Percentiles rank a stretch among this genome's conserved stretches.
These are phyloP conservation scores for Margaritispora aquatica DNA, from an alignment of 495 filamentous ascomycete species.

Conservation along the genomic window DNA sequence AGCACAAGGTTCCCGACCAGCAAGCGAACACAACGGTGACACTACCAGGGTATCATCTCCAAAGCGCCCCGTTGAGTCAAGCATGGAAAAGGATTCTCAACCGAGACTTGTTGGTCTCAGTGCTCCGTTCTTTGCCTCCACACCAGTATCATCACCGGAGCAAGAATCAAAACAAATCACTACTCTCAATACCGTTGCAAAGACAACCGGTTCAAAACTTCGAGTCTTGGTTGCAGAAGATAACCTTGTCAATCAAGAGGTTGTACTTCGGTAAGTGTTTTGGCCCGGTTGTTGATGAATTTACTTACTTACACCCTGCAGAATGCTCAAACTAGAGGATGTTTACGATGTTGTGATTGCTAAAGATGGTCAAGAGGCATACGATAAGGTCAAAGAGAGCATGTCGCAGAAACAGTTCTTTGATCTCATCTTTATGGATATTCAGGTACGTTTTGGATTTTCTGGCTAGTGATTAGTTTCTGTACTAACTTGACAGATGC, in stretches of 20 bases:
- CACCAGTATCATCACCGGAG: slow-evolving; percentile 9
- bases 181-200: slow-evolving; percentile 42
- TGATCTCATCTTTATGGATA: slow-evolving; percentile 90
- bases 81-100: slow-evolving; percentile 21
- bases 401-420: slow-evolving; percentile 69
- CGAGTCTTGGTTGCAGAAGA: slow-evolving; percentile 91
- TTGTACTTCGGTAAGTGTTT: slow-evolving; percentile 56
- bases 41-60: neutral
- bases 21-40: slow-evolving; percentile 5
- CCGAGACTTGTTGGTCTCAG: slow-evolving; percentile 71
- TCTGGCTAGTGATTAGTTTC: slow-evolving; percentile 8
- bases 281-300: neutral
- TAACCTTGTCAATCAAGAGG: slow-evolving; percentile 91
- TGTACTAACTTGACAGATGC: slow-evolving; percentile 54
- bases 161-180: slow-evolving; percentile 35
- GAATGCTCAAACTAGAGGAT: slow-evolving; percentile 49
- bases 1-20: slow-evolving; percentile 10
- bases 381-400: slow-evolving; percentile 73
- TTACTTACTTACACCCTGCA: slow-evolving; percentile 22
- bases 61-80: neutral
- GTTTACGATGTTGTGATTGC: slow-evolving; percentile 62
- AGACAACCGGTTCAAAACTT: slow-evolving; percentile 52
- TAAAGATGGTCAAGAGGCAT: slow-evolving; percentile 85
- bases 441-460: slow-evolving; percentile 31
- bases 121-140: slow-evolving; percentile 69